Conservation (phyloP, 257 asterid genomes). For the Verbena officinalis region DNA sequence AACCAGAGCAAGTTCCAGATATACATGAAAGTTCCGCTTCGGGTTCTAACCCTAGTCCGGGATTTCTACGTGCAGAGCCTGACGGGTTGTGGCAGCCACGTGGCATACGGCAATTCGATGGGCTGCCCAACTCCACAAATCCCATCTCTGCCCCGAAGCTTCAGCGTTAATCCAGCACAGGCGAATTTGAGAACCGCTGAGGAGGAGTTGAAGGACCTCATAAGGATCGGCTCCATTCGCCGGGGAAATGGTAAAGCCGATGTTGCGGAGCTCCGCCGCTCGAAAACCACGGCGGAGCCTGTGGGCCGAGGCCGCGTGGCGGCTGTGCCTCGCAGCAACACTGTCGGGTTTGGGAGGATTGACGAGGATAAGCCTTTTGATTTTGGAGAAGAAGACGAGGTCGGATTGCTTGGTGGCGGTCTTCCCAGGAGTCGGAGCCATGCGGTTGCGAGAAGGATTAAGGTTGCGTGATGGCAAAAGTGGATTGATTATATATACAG, state of each 20-base stretch:
- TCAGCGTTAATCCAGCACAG: conserved; percentile 30
- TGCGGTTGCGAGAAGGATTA: conserved; percentile 29
- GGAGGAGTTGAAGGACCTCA: conserved; percentile 44
- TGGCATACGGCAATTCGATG: conserved; percentile 35
- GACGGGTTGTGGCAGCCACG: conserved; percentile 40
- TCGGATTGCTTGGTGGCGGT: conserved; percentile 19
- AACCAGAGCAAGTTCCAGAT: conserved; percentile 26
- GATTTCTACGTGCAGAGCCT: conserved; percentile 45
- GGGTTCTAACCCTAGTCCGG: conserved; percentile 41
- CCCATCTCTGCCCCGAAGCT: conserved; percentile 31
- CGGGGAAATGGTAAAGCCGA: conserved; percentile 10
- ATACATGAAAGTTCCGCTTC: conserved; percentile 38
- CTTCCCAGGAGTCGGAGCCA: conserved; percentile 42
- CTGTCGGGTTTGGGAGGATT: conserved; percentile 49
- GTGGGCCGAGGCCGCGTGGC: not conserved
- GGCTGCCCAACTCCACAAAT: conserved; percentile 38
- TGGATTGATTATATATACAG: not conserved
- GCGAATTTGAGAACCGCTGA: conserved; percentile 17
- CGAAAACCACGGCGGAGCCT: conserved; percentile 24
- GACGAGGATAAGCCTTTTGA: conserved; percentile 55
- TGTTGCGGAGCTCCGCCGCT: conserved; percentile 31
- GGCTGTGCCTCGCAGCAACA: conserved; percentile 45
- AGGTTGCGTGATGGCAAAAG: not conserved
- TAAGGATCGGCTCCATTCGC: conserved; percentile 42
- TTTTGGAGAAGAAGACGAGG: conserved; percentile 34